Percentiles rank a stretch among this genome's conserved stretches.
phyloP scores from a whole-genome alignment of 2,329 filamentous ascomycete genomes.

The Arthrobotrys musiformis region DNA sequence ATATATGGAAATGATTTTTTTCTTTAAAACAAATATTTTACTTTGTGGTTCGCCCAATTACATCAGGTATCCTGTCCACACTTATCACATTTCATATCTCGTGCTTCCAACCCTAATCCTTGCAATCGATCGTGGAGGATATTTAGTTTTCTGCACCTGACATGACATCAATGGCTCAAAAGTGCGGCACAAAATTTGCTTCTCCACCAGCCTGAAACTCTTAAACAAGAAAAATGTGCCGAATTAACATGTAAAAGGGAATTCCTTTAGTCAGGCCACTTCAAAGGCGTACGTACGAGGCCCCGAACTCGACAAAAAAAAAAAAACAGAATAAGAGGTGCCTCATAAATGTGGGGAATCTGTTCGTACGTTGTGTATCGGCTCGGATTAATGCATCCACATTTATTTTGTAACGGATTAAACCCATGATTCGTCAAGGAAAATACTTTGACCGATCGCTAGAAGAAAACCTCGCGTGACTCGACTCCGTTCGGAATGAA shows the following conservation, averaged over 20 bases:
- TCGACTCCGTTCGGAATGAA: slow-evolving; percentile 2
- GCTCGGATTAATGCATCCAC: slow-evolving; percentile 3
- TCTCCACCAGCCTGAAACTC: slow-evolving; percentile 51
- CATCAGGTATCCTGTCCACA: not conserved
- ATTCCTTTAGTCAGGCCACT: slow-evolving; percentile 17
- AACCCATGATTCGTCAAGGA: slow-evolving; percentile 19
- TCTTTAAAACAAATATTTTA: too few relatives aligned
- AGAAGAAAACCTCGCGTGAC: slow-evolving; percentile 13
- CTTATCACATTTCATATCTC: slow-evolving; percentile 4
- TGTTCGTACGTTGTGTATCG: not conserved
- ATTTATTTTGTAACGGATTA: slow-evolving; percentile 1
- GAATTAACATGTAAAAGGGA: not conserved
- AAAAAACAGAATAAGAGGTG: not conserved
- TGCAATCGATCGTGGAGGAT: slow-evolving; percentile 12
- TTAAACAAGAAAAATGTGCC: slow-evolving; percentile 21
- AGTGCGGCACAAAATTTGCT: slow-evolving; percentile 28
- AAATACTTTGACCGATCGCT: slow-evolving; percentile 1
- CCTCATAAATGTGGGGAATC: slow-evolving; percentile 9
- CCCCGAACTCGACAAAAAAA: not conserved
- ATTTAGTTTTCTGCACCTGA: slow-evolving; percentile 23
- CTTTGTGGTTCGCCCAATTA: not conserved
- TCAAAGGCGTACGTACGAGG: not conserved
- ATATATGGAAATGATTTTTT: slow-evolving; percentile 3
- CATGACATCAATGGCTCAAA: slow-evolving; percentile 50
- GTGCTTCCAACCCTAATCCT: slow-evolving; percentile 7